These are phyloP conservation scores for Phytophthora pluvialis DNA, from an alignment of 352 stramenopile genomes.

Conservation along the genomic window DNA sequence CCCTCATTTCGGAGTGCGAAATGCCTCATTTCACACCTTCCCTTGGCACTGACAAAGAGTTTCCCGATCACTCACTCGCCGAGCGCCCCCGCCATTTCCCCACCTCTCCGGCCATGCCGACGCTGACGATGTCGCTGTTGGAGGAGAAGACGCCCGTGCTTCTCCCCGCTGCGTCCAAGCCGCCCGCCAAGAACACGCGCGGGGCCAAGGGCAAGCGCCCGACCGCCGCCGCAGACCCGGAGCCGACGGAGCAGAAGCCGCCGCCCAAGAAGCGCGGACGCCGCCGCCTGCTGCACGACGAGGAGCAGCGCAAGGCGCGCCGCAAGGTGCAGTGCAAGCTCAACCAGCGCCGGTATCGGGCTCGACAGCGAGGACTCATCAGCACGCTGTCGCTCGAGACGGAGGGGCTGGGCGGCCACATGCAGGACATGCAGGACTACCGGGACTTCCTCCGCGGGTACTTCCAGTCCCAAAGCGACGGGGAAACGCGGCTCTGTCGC, in stretches of 20 bases:
- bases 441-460: slow-evolving; percentile 52
- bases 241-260: not conserved
- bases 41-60: too few species aligned
- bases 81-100: not conserved
- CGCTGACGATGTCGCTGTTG: slow-evolving; percentile 22
- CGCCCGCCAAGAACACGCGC: not conserved
- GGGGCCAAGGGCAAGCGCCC: slow-evolving; percentile 4
- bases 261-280: slow-evolving; percentile 44
- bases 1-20: too few species aligned
- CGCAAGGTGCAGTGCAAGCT: slow-evolving; percentile 81
- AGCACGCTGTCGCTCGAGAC: slow-evolving; percentile 65
- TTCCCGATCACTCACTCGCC: not conserved
- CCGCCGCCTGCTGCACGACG: slow-evolving; percentile 63
- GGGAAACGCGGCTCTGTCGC: too few species aligned
- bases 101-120: slow-evolving; percentile 28
- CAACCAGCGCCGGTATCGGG: slow-evolving; percentile 76
- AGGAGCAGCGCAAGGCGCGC: slow-evolving; percentile 61
- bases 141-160: slow-evolving; percentile 17
- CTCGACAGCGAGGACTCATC: slow-evolving; percentile 66
- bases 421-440: slow-evolving; percentile 59
- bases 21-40: too few species aligned
- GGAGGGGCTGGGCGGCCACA: slow-evolving; percentile 49
- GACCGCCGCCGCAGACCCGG: not conserved
- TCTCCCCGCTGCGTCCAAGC: not conserved
- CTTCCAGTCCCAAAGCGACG: not conserved